Evolutionary conservation across 805 yeast species (phyloP).

Genomic region (Maudiozyma barnettii): DNA sequence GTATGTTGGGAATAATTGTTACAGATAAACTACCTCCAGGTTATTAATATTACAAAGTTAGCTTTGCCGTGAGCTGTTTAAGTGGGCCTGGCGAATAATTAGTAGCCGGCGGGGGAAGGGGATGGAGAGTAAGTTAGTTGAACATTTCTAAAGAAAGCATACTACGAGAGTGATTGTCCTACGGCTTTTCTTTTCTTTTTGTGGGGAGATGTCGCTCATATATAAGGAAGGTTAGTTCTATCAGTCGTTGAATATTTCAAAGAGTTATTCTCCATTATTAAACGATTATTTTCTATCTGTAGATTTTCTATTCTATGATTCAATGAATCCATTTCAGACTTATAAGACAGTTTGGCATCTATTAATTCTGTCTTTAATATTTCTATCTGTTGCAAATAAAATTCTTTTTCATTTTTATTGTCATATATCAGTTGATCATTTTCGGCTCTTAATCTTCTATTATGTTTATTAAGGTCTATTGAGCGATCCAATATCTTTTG

Average conservation of each 20-base stretch:
- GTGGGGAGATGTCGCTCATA: neutral
- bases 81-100: too few relatives aligned
- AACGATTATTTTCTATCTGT: neutral
- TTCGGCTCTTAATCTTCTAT: conserved; percentile 5
- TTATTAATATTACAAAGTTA: too few relatives aligned
- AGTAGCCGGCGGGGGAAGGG: too few relatives aligned
- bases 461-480: conserved; percentile 6
- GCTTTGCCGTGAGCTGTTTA: too few relatives aligned
- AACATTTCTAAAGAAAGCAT: too few relatives aligned
- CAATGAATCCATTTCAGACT: conserved; percentile 4
- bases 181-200: too few relatives aligned
- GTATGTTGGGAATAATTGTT: neutral
- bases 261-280: neutral
- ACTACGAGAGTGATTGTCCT: too few relatives aligned
- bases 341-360: neutral
- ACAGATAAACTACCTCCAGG: too few relatives aligned
- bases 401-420: neutral
- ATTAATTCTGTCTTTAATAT: neutral
- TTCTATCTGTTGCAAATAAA: neutral
- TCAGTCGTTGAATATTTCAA: neutral
- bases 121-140: too few relatives aligned
- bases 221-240: neutral
- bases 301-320: conserved; percentile 4
- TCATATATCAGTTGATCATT: neutral
- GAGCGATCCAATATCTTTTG: conserved; percentile 1